Conservation (phyloP, 148 eudicot species). For the Nepenthes mirabilis region DNA sequence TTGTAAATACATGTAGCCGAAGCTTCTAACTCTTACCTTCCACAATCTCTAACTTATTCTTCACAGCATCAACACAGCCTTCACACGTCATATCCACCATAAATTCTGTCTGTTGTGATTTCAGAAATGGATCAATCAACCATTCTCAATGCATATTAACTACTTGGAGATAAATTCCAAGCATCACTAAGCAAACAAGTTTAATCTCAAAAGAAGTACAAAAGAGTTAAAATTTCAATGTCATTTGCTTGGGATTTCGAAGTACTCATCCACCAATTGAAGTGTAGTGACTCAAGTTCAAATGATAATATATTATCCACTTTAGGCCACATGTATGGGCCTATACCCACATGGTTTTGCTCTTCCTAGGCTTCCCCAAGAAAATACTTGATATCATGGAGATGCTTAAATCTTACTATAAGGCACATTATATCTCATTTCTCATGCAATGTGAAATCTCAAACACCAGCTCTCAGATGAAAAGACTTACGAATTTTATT, state of each 20-base stretch:
- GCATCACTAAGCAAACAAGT: background rate
- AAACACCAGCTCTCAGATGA: too few species aligned
- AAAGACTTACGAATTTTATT: too few species aligned
- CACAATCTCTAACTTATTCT: slow-evolving; percentile 55
- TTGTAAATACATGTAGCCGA: too few species aligned
- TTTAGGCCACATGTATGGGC: too few species aligned
- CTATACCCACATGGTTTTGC: too few species aligned
- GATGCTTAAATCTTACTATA: too few species aligned
- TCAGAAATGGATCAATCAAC: background rate
- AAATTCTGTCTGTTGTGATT: slow-evolving; percentile 61
- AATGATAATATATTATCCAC: too few species aligned
- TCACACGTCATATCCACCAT: slow-evolving; percentile 98
- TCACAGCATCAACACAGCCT: slow-evolving; percentile 77
- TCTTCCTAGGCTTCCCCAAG: too few species aligned
- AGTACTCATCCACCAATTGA: background rate
- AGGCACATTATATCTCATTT: too few species aligned
- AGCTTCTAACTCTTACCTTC: slow-evolving; percentile 28
- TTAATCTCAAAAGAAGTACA: slow-evolving; percentile 2
- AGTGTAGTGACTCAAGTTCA: background rate
- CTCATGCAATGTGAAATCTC: too few species aligned
- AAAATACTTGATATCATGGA: too few species aligned
- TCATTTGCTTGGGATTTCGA: background rate
- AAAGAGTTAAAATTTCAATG: background rate
- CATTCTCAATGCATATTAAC: background rate
- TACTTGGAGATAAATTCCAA: background rate